These are phyloP conservation scores for Cladosporium sp. DNA, from an alignment of 2,329 filamentous ascomycete genomes.

Conservation along the genomic window DNA sequence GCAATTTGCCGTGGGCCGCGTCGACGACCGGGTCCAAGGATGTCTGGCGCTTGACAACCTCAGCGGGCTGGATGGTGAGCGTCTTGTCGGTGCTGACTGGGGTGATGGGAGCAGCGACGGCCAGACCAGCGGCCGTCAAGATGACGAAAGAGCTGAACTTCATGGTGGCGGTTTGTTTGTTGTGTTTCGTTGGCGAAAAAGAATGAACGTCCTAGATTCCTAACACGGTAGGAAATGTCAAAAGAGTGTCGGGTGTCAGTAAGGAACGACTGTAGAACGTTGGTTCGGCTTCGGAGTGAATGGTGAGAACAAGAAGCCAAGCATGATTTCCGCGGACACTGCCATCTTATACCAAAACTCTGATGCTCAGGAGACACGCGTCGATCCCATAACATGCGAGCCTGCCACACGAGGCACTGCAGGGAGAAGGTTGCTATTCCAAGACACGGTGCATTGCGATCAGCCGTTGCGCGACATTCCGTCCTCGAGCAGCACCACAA, in stretches of 20 bases:
- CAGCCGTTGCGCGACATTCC: conserved; percentile 10
- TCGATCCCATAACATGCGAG: neutral
- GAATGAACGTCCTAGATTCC: neutral
- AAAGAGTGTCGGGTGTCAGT: conserved; percentile 14
- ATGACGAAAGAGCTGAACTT: conserved; percentile 12
- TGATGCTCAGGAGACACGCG: neutral
- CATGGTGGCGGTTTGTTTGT: neutral
- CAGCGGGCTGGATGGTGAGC: conserved; percentile 3
- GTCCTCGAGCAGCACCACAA: neutral
- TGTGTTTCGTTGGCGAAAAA: neutral
- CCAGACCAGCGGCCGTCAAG: conserved; percentile 15
- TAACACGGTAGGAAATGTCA: neutral
- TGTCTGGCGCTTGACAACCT: neutral
- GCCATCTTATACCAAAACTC: neutral
- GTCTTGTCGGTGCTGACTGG: neutral
- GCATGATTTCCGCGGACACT: neutral
- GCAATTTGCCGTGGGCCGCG: neutral
- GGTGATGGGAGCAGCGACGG: conserved; percentile 7
- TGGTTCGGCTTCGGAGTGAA: neutral
- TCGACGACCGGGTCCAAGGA: neutral
- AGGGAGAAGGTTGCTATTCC: conserved; percentile 1
- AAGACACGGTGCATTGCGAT: neutral
- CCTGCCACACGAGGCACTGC: neutral
- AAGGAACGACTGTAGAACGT: conserved; percentile 10
- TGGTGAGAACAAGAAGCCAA: neutral